phyloP scores from a whole-genome alignment of 2,329 filamentous ascomycete genomes.

The Claviceps fusiformis region DNA sequence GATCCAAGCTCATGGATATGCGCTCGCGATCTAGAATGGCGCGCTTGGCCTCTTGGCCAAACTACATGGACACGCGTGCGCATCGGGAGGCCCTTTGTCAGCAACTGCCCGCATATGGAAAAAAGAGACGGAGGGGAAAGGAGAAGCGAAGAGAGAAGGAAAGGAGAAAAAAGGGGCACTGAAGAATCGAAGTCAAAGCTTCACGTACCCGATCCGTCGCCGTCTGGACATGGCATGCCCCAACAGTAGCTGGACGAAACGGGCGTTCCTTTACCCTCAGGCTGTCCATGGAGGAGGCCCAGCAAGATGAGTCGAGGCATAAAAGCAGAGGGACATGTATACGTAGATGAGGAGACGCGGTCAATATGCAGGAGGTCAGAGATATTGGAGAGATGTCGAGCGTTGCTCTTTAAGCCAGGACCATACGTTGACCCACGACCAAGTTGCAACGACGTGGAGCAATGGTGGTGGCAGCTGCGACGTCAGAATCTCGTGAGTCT shows the following conservation, averaged over 20 bases:
- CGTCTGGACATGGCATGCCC: constrained; percentile 24
- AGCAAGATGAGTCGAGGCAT: not conserved
- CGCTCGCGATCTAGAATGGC: constrained; percentile 23
- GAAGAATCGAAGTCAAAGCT: too few relatives aligned
- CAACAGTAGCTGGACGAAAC: constrained; percentile 18
- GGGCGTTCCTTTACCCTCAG: not conserved
- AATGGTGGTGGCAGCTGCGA: not conserved
- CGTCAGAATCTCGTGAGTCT: not conserved
- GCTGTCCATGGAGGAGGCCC: constrained; percentile 8
- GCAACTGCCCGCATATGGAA: not conserved
- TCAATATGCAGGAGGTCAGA: not conserved
- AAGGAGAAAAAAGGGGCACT: too few relatives aligned
- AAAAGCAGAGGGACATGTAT: constrained; percentile 2
- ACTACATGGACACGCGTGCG: constrained; percentile 14
- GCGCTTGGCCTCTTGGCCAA: constrained; percentile 21
- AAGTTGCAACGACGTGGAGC: too few relatives aligned
- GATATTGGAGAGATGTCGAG: not conserved
- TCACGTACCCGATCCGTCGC: constrained; percentile 22
- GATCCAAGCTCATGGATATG: constrained; percentile 6
- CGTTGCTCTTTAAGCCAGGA: not conserved
- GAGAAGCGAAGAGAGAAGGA: too few relatives aligned
- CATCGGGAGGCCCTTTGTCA: not conserved
- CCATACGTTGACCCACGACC: not conserved
- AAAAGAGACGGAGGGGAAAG: too few relatives aligned
- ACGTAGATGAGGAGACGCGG: not conserved